phyloP scores from a whole-genome alignment of 192 early-diverging fungal species.

The Mortierella alpina region DNA sequence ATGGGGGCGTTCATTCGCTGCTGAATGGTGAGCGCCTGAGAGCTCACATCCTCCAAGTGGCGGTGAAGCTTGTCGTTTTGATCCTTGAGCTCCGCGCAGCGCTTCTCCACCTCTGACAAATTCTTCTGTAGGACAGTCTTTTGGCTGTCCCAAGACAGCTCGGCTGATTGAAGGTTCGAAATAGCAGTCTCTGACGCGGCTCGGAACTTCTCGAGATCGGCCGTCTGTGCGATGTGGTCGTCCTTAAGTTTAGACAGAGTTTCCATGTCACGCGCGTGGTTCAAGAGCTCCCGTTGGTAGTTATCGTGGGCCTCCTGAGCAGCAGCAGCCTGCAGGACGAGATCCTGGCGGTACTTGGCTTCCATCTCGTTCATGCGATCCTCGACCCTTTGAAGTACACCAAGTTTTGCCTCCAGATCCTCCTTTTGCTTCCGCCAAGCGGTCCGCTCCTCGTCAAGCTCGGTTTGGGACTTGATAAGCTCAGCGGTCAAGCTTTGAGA shows the following conservation, averaged over 20 bases:
- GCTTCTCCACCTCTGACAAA: constrained; percentile 57
- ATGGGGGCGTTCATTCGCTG: constrained; percentile 33
- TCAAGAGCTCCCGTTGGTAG: constrained; percentile 76
- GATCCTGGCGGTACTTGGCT: constrained; percentile 59
- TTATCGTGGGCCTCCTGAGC: constrained; percentile 70
- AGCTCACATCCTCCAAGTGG: constrained; percentile 74
- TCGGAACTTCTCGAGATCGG: constrained; percentile 35
- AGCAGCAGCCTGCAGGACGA: constrained; percentile 60
- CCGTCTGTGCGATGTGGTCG: constrained; percentile 27
- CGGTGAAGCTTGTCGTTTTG: constrained; percentile 82
- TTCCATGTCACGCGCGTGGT: constrained; percentile 70
- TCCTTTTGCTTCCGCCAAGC: constrained; percentile 53
- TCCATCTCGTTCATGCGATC: constrained; percentile 54
- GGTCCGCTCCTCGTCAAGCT: constrained; percentile 55
- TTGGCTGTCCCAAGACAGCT: constrained; percentile 60
- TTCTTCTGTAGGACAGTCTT: constrained; percentile 53
- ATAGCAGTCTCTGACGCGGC: constrained; percentile 57
- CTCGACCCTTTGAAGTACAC: constrained; percentile 30
- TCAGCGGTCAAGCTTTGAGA: constrained; percentile 36
- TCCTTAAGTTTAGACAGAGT: constrained; percentile 47
- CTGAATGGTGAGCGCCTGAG: constrained; percentile 55
- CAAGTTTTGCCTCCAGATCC: constrained; percentile 35
- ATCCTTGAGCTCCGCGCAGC: constrained; percentile 63
- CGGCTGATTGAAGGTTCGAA: constrained; percentile 52
- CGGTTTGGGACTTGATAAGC: constrained; percentile 57